Evolutionary conservation across 1,139 yeast species (phyloP), one percentile per base, ranked within the genome.

Genomic region (Candida sojae): DNA sequence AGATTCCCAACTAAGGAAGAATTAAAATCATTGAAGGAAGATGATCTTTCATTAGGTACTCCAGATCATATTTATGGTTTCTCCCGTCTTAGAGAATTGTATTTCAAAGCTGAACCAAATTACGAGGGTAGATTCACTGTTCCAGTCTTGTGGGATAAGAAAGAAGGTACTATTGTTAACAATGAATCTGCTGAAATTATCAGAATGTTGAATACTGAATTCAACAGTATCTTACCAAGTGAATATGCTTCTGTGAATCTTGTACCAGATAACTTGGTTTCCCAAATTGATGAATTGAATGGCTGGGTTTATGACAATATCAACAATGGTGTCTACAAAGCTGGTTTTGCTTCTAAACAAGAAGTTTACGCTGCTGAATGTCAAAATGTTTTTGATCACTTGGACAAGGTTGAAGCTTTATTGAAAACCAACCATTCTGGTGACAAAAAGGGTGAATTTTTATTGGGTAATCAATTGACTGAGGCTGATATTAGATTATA

Each of bases 301-400:
- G 78, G 73, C n/a, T 88, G 96, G 95, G 79, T 88, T 43, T 92
- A 92, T 65, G 86, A 87, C 61, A 81, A 78, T 58, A 86, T 93
- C 66, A 92, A 91, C 75, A 91, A 90, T 64, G 98, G 97, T 37
- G 98, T 93, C 32, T 93, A 93, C 76, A 93, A 91, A 71, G 57
- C 96, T 2, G 98, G 98, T 0, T 93, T 92, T 68, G 91, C 97
- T 6, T 83, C 92, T 21, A 79, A 79, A 48, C 96, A 90, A 63
- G 91, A 85, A 51, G 90, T 87, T 25, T 93, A 93, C 63, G 95
- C 88, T 55, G 71, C 71, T 51, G 88, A 88, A 57, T 92, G 88
- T 6, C 67, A 64, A 39, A 79, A 77, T 43, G 73, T 92, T 34
- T 93, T 93, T 64, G 70, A 73, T 33, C 78, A 85, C 55, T 76